Base-by-base conservation (phyloP, 352 stramenopile species). In the Pythium dissimile region DNA sequence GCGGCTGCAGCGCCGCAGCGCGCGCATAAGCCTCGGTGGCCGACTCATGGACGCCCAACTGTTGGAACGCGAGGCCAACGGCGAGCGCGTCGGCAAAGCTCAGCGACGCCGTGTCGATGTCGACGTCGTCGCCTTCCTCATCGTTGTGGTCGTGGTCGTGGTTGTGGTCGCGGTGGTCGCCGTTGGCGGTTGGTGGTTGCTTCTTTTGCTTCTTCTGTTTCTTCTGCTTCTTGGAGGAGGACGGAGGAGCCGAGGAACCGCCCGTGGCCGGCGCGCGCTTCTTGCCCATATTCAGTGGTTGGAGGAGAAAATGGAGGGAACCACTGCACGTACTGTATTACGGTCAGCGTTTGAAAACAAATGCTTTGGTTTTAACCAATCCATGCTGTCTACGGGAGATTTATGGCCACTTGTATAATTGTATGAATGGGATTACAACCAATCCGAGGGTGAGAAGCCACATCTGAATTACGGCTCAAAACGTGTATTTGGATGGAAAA, bases 51-150 rank as follows among this genome's bases (percentile, higher is more conserved):
- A 72, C 73, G 41, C 70, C 64, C 11, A 90, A 56, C 57, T 90
- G 75, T 53, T 88, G 66, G 37, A 90, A 88, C 24, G 80, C 77
- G 30, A 84, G 59, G 12, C 80, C 80, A n/a, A 77, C 75, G 9
- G 73, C 69, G 23, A 89, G 68, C 8, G 78, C 77, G 53, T 89
- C 77, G 21, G 77, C 67, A 34, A 88, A 87, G 52, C 58, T 50
- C 30, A 89, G 64, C 34, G 52, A 35, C 13, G 31, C 54, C 51
- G 73, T 53, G 48, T 74, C 70, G 0, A 55, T 53, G 48, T 74
- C 70, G 0, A 55, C 46, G n/a, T 72, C 61, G 12, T 43, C 53
- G 15, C 55, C 62, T n/a, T 68, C 45, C 18, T 72, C 55, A 30
- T 70, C 45, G 16, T 73, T 34, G 11, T 56, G 37, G 66, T 71